Evolutionary conservation across 2,329 filamentous ascomycete genomes (phyloP), one percentile per base, ranked within the genome.

Genomic region (Monilinia fructigena): DNA sequence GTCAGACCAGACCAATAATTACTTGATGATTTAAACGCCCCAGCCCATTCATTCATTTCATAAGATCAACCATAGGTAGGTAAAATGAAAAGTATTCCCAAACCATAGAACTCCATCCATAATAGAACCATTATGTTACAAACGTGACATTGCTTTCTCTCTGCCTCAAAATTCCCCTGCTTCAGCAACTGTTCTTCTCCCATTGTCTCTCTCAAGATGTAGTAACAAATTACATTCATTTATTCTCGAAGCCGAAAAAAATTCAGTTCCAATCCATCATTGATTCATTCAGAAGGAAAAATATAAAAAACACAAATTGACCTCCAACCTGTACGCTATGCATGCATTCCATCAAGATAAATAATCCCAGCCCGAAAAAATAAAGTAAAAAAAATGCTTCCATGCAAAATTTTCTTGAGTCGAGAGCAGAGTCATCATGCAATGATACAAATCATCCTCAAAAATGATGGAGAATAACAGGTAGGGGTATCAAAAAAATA

Each of bases 401-500:
- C 47, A 65, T 52, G 47, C 47, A 61, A 20, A 45, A 31, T 53
- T 31, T 53, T 31, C 50, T 53, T 61, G 28, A 50, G 45, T 55
- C 26, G 26, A 56, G 52, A 63, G 62, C 45, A 61, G 63, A 65
- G 63, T 65, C 23, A 47, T 60, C 48, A 63, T 55, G 48, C 60
- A 28, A 63, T 63, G 61, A 63, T 63, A 63, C 61, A 63, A 63
- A 42, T 54, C 61, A 60, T 61, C 53, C 63, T 55, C 38, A 65
- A 50, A 60, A 61, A 65, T 31, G 31, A 63, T 23, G 53, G 58
- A 65, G 52, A 58, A 47, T 50, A 42, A 42, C 16, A 38, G 23
- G 38, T 6, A 42, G 63, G 64, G 64, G 64, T 66, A 66, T 66
- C 64, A 66, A 62, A 66, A 66, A 62, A 66, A 66, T 62, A 61